Evolutionary conservation across 306 rosid genomes (phyloP), one percentile per base, ranked within the genome.

Genomic region (Castanea mollissima): DNA sequence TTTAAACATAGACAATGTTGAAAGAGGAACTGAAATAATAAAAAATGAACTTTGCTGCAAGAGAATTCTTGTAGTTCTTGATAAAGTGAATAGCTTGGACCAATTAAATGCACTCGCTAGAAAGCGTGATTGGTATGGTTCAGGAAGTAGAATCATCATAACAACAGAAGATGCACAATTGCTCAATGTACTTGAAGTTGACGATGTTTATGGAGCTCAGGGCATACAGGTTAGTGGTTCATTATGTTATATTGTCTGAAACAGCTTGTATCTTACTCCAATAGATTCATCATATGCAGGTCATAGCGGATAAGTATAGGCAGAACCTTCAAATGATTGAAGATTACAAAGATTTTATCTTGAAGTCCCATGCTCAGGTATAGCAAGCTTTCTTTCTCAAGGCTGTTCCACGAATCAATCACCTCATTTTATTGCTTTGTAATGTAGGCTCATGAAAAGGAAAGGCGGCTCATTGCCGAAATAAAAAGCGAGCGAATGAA

Each of bases 271-370:
- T 21, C 1, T 57, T 15, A 16, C 13, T 44, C 19, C 46, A 70
- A 10, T 6, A 1, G 41, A 14, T 55, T 23, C 12, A 14, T 44
- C 49, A 57, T 41, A 23, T 77, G 74, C 78, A 72, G 85, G 77
- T 82, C 21, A 19, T 82, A 21, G 51, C 72, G 62, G 68, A 74
- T 7, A 67, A 82, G 21, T 73, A 10, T 38, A 49, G 2, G 51
- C 71, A 77, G 60, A 82, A 82, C 63, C 75, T 64, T 38, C 55
- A 72, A 18, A 44, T 16, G 25, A 77, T 77, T 77, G 20, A 64
- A 10, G 31, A 20, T 31, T 44, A 35, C 0, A 57, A 27, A 55
- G 55, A 55, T 8, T 8, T 12, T 16, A 74, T 77, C 4, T 21
- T 1, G 74, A 46, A 11, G 57, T 14, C 35, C 1, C 74, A n/a